Conservation (phyloP, 1,139 yeast genomes). For the Blastobotrys buckinghamii region DNA sequence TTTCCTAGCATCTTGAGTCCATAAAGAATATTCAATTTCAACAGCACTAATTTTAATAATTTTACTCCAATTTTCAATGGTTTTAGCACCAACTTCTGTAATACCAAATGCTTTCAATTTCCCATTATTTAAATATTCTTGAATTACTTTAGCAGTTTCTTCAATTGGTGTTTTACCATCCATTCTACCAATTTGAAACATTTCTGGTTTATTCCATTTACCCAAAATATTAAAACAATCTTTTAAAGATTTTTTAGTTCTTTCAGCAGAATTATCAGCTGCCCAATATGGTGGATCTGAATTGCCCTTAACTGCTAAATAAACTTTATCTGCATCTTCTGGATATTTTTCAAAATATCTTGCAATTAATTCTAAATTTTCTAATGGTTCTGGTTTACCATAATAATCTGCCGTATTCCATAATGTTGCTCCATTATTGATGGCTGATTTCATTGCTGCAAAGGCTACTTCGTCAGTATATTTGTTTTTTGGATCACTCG, state of each 20-base stretch:
- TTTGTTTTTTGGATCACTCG: constrained; percentile 45
- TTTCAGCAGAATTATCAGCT: background rate
- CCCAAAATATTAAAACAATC: constrained; percentile 42
- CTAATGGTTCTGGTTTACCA: constrained; percentile 45
- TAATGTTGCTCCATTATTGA: constrained; percentile 48
- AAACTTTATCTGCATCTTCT: constrained; percentile 45
- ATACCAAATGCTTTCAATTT: constrained; percentile 56
- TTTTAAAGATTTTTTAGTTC: constrained; percentile 34
- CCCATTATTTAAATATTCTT: constrained; percentile 29
- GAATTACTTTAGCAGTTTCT: constrained; percentile 28
- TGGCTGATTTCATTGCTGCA: constrained; percentile 43
- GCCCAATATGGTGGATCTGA: constrained; percentile 24
- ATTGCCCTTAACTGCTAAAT: constrained; percentile 67
- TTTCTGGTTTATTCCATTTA: constrained; percentile 35
- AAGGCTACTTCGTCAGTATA: constrained; percentile 43
- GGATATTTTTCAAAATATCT: constrained; percentile 55
- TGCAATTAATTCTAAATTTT: constrained; percentile 49
- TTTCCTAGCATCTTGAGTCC: constrained; percentile 50
- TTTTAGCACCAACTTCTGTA: constrained; percentile 59
- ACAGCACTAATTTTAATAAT: constrained; percentile 55
- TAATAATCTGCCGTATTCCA: constrained; percentile 79
- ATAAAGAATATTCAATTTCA: constrained; percentile 70
- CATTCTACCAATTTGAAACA: constrained; percentile 67
- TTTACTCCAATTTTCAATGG: constrained; percentile 50
- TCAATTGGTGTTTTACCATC: constrained; percentile 42